phyloP scores from a whole-genome alignment of 2,329 filamentous ascomycete genomes.

The Cercospora brassicicola region DNA sequence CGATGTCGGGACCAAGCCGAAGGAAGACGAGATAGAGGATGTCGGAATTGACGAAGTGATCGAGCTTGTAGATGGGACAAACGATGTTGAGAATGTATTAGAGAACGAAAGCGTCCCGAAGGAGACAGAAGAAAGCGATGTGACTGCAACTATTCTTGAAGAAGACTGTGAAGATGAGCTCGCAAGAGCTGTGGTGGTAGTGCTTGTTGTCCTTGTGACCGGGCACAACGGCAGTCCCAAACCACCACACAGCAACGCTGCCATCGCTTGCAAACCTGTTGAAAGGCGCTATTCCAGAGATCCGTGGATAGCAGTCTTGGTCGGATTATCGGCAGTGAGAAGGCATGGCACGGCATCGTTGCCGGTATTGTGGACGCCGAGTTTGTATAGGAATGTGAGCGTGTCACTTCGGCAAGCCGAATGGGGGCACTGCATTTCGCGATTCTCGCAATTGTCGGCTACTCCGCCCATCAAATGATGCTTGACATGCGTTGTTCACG shows the following conservation, averaged over 20 bases:
- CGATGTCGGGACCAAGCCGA: background rate
- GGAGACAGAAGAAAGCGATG: background rate
- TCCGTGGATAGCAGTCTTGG: background rate
- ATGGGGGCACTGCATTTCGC: background rate
- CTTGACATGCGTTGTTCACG: background rate
- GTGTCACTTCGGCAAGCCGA: background rate
- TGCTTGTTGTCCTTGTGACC: background rate
- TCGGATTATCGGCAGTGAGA: background rate
- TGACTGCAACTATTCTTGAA: background rate
- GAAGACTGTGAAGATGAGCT: background rate
- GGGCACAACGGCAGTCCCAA: conserved; percentile 1
- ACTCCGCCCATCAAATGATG: background rate
- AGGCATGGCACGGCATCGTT: background rate
- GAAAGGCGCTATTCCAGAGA: background rate
- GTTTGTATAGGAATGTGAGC: background rate
- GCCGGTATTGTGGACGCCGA: background rate
- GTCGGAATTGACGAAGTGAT: background rate
- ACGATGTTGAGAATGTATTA: background rate
- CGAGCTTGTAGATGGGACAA: background rate
- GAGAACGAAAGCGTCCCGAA: background rate
- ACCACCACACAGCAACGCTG: conserved; percentile 1
- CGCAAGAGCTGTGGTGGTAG: background rate
- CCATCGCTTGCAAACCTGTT: background rate
- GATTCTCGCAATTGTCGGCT: background rate
- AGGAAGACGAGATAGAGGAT: background rate